Evolutionary conservation across 2,329 filamentous ascomycete genomes (phyloP).

Genomic region (Beauveria medogensis): DNA sequence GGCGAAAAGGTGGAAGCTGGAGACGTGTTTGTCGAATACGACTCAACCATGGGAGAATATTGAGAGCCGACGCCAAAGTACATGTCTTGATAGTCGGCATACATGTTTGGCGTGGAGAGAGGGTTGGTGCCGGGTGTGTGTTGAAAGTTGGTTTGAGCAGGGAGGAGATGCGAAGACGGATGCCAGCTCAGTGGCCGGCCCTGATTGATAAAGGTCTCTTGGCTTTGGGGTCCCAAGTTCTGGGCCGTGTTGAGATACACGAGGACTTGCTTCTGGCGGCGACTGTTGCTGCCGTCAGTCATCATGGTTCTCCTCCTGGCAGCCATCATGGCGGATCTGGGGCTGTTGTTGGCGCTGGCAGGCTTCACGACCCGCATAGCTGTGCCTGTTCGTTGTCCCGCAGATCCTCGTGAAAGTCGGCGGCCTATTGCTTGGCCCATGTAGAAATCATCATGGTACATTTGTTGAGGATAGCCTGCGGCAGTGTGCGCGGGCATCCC

Average conservation of each 20-base stretch:
- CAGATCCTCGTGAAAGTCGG: constrained; percentile 41
- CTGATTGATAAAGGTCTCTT: constrained; percentile 21
- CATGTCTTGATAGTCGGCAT: constrained; percentile 34
- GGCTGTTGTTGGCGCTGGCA: constrained; percentile 61
- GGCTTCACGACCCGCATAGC: constrained; percentile 57
- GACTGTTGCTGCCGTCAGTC: constrained; percentile 38
- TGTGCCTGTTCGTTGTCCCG: constrained; percentile 39
- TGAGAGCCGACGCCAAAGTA: constrained; percentile 31
- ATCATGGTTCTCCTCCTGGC: constrained; percentile 49
- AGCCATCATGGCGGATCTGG: constrained; percentile 42
- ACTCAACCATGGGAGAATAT: constrained; percentile 43
- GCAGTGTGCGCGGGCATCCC: constrained; percentile 7
- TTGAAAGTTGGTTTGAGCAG: constrained; percentile 25
- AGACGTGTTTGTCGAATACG: constrained; percentile 51
- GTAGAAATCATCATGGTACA: constrained; percentile 42
- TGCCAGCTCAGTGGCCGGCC: constrained; percentile 69
- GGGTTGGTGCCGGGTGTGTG: constrained; percentile 24
- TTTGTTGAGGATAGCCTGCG: constrained; percentile 17
- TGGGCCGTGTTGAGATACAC: constrained; percentile 29
- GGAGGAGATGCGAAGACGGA: constrained; percentile 44
- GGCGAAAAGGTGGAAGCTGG: constrained; percentile 48
- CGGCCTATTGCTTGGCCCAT: constrained; percentile 43
- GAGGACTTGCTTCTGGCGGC: constrained; percentile 38
- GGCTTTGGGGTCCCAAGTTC: constrained; percentile 13
- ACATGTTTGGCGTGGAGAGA: constrained; percentile 28